Evolutionary conservation across 2,329 filamentous ascomycete genomes (phyloP), one percentile per base, ranked within the genome.

Genomic region (Alternaria panax): DNA sequence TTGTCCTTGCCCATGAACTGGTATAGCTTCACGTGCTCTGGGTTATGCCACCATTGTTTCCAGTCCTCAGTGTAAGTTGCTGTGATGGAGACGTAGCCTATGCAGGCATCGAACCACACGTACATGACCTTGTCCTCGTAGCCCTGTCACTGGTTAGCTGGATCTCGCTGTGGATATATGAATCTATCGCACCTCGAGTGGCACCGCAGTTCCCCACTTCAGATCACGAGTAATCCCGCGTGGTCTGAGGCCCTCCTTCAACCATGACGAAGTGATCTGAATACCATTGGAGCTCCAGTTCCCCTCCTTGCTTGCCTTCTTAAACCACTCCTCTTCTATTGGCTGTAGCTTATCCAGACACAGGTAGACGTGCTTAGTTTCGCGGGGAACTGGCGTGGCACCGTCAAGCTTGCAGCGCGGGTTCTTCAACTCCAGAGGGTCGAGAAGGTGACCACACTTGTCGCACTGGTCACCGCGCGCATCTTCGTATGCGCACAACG

Each of bases 1-100:
- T 94, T 93, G 78, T 94, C 91, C 78, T 97, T 97, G 80, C 93
- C 93, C 87, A 97, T 92, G 84, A 97, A 81, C 43, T 97, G 93
- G 79, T 95, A 97, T 12, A 97, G 86, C 74, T 90, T 87, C 47
- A 97, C 93, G 32, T 96, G 85, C 43, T 96, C 90, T 0, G 92
- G 92, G 77, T 96, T 90, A 74, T 90, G 89, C 93, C 93, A 97
- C 93, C 93, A 97, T 74, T 92, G 86, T 81, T 96, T 89, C 93
- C 93, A 97, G 63, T 96, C 85, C 43, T 88, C 85, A 5, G 93
- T 97, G 78, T 96, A 96, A 70, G 88, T 93, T 65, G 92, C 92
- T 1, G 93, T 97, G 68, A 97, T 97, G 2, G 92, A 96, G n/a
- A 93, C 89, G 76, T 97, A 97, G 20, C 93, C 93, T 72, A 97